Conservation (phyloP, 495 filamentous ascomycete species). For the Saxophila tyrrhenica region DNA sequence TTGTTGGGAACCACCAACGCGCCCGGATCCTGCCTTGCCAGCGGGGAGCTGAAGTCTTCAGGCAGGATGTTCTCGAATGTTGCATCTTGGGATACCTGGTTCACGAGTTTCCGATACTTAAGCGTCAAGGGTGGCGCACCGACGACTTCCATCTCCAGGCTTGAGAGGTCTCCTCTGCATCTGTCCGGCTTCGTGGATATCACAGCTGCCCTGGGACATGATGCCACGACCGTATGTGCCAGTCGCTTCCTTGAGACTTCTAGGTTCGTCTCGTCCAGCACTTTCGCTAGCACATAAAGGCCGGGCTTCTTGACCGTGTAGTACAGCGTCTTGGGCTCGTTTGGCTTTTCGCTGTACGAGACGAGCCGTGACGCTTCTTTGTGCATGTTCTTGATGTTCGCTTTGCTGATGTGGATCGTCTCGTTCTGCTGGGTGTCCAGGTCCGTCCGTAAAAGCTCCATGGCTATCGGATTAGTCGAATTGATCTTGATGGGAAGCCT, state of each 20-base stretch:
- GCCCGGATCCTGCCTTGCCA: slow-evolving; percentile 39
- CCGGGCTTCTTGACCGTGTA: slow-evolving; percentile 69
- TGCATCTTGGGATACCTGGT: slow-evolving; percentile 59
- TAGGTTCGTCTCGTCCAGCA: slow-evolving; percentile 84
- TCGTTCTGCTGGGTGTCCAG: slow-evolving; percentile 68
- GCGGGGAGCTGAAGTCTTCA: slow-evolving; percentile 68
- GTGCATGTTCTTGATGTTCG: slow-evolving; percentile 56
- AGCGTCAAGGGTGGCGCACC: slow-evolving; percentile 88
- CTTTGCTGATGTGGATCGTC: slow-evolving; percentile 57
- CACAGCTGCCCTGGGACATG: slow-evolving; percentile 68
- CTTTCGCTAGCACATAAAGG: slow-evolving; percentile 69
- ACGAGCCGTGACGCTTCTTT: slow-evolving; percentile 45
- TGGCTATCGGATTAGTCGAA: slow-evolving; percentile 72
- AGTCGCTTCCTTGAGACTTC: slow-evolving; percentile 61
- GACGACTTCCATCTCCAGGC: slow-evolving; percentile 67
- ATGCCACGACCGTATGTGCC: slow-evolving; percentile 68
- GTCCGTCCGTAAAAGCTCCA: slow-evolving; percentile 77
- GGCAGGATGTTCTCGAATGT: slow-evolving; percentile 87
- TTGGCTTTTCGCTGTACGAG: slow-evolving; percentile 35
- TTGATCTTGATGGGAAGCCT: slow-evolving; percentile 84
- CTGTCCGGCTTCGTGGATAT: slow-evolving; percentile 50
- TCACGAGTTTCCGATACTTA: slow-evolving; percentile 76
- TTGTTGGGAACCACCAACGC: slow-evolving; percentile 45
- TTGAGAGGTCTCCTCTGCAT: slow-evolving; percentile 77
- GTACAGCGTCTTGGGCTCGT: slow-evolving; percentile 35